These are phyloP conservation scores for Oryza longistaminata DNA, from an alignment of 176 grass and related monocot species.

Conservation along the genomic window DNA sequence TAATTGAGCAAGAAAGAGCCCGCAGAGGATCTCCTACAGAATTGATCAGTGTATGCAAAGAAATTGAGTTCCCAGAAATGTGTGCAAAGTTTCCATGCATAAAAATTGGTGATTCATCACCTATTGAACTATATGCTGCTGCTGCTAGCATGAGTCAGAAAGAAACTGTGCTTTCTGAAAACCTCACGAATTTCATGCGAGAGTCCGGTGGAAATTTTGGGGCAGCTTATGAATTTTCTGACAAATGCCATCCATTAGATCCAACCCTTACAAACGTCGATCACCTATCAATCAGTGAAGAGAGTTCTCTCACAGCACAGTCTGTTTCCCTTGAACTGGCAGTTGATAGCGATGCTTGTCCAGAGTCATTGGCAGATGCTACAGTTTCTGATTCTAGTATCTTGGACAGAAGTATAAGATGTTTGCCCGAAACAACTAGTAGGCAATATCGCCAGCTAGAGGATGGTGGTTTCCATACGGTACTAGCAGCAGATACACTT, in stretches of 20 bases:
- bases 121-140: constrained; percentile 71
- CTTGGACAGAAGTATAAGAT: constrained; percentile 68
- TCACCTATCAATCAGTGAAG: constrained; percentile 39
- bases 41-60: constrained; percentile 50
- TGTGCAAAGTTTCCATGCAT: constrained; percentile 77
- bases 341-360: constrained; percentile 12
- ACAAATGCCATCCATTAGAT: constrained; percentile 35
- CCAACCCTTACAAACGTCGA: constrained; percentile 32
- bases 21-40: constrained; percentile 41
- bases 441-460: constrained; percentile 65
- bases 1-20: constrained; percentile 65
- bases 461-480: constrained; percentile 77
- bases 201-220: constrained; percentile 57
- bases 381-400: constrained; percentile 36
- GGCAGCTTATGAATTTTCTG: constrained; percentile 35
- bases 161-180: constrained; percentile 48
- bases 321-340: constrained; percentile 41
- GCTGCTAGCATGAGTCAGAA: constrained; percentile 42
- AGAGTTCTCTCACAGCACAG: background rate
- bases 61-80: constrained; percentile 63
- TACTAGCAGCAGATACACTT: constrained; percentile 37
- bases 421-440: constrained; percentile 62
- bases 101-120: constrained; percentile 71
- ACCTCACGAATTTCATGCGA: constrained; percentile 42
- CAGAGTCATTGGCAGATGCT: constrained; percentile 33